Evolutionary conservation across 1,284 basidiomycete genomes (phyloP), one percentile per base, ranked within the genome.

Genomic region (Puccinia brachypodii): DNA sequence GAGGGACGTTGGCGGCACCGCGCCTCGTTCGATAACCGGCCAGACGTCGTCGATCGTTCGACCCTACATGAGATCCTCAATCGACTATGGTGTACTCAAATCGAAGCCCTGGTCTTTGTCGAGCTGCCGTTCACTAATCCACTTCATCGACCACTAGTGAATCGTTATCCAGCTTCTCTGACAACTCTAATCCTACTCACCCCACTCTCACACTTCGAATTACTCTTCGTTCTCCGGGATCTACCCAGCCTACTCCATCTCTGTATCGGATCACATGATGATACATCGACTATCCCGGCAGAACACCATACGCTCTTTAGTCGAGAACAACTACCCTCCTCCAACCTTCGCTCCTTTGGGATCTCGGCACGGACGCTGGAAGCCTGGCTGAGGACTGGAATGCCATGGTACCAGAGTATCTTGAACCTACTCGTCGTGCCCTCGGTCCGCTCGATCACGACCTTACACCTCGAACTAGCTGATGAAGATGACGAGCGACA

Each of bases 251-350:
- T 81, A 42, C 40, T 14, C 7, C 78, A 81, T 50, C 78, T 81
- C 38, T 81, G 78, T 33, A 81, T 81, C 31, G 78, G 78, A 7
- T 81, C 78, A 1, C 69, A 71, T 31, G 78, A 81, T 47, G 78
- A 81, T 44, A 72, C 78, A 11, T 25, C 71, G 9, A 42, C 50
- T 14, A 58, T 58, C 16, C 78, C 78, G 2, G 78, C 53, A 9
- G 78, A 62, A 53, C 68, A 81, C 28, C 78, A 73, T n/a, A 81
- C 78, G n/a, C 78, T 81, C n/a, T 81, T 81, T n/a, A 74, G 69
- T 66, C 68, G 78, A 7, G 78, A 81, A 14, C 78, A 81, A 47
- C 56, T 81, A 33, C 78, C 78, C 28, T 81, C 78, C 28, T 66
- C 78, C 7, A 81, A 81, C 33, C 68, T 81, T 13, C 68, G 38